Evolutionary conservation across 2,329 filamentous ascomycete species (phyloP).

Genomic region (Orbilia brochopaga): DNA sequence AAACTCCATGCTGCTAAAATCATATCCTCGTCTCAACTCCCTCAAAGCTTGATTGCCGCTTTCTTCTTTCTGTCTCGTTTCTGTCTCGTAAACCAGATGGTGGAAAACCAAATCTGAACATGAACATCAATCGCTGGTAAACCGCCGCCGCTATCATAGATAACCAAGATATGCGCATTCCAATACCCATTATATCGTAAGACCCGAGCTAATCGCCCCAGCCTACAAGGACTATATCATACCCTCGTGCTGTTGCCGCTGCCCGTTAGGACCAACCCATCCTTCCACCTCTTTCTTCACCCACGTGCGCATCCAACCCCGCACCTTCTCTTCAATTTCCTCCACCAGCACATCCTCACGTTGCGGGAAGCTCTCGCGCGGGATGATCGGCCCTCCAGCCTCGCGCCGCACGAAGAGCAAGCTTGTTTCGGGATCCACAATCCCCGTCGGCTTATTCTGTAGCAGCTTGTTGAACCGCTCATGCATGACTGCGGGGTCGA

Average conservation of each 20-base stretch:
- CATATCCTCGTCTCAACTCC: not conserved
- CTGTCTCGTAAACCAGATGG: slow-evolving; percentile 49
- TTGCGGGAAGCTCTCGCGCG: slow-evolving; percentile 33
- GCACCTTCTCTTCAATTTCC: slow-evolving; percentile 45
- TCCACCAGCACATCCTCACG: slow-evolving; percentile 18
- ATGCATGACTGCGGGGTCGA: slow-evolving; percentile 33
- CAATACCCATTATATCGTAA: not conserved
- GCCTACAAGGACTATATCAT: slow-evolving; percentile 8
- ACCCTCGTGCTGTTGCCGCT: slow-evolving; percentile 8
- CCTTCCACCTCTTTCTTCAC: slow-evolving; percentile 38
- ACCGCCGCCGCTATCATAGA: not conserved
- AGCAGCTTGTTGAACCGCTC: slow-evolving; percentile 41
- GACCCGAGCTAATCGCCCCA: slow-evolving; percentile 8
- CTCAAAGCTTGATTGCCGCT: not conserved
- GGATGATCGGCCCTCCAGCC: slow-evolving; percentile 31
- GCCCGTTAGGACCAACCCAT: slow-evolving; percentile 26
- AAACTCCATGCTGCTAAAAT: not conserved
- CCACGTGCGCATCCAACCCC: slow-evolving; percentile 44
- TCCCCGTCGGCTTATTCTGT: slow-evolving; percentile 26
- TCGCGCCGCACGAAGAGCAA: slow-evolving; percentile 32
- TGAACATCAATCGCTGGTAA: not conserved
- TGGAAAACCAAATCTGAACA: not conserved
- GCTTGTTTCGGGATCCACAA: slow-evolving; percentile 41
- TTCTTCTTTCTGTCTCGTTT: slow-evolving; percentile 1
- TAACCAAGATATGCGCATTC: slow-evolving; percentile 3